phyloP scores from a whole-genome alignment of 2,329 filamentous ascomycete species.

The Xylariaceae sp. region DNA sequence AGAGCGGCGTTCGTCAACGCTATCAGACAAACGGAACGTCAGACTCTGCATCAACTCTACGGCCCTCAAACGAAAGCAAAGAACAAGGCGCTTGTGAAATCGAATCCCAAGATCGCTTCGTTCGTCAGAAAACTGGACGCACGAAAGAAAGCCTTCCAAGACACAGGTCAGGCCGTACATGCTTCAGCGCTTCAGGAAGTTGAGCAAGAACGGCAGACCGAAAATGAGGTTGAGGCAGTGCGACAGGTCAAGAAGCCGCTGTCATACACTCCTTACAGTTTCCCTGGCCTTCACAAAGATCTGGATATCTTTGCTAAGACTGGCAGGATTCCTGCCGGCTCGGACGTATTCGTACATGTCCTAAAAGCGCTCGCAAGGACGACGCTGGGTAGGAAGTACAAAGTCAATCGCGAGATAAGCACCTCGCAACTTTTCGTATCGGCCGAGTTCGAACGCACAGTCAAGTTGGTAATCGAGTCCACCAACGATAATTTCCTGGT shows the following conservation, averaged over 20 bases:
- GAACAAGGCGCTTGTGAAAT: conserved; percentile 27
- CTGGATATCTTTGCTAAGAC: conserved; percentile 49
- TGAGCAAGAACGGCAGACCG: conserved; percentile 61
- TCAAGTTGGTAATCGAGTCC: conserved; percentile 36
- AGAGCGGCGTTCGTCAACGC: conserved; percentile 45
- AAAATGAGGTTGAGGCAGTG: conserved; percentile 59
- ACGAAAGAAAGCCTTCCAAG: conserved; percentile 35
- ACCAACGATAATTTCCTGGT: conserved; percentile 41
- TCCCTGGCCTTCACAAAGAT: conserved; percentile 50
- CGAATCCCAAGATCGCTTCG: conserved; percentile 23
- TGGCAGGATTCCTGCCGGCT: conserved; percentile 44
- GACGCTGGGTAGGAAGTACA: conserved; percentile 39
- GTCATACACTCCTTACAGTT: conserved; percentile 43
- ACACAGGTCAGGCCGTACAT: conserved; percentile 47
- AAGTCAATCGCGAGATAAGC: conserved; percentile 22
- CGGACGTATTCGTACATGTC: conserved; percentile 43
- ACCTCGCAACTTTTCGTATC: conserved; percentile 42
- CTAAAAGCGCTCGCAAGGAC: conserved; percentile 46
- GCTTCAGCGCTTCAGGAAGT: conserved; percentile 62
- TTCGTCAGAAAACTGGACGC: conserved; percentile 39
- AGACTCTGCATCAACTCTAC: conserved; percentile 62
- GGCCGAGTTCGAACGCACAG: conserved; percentile 51
- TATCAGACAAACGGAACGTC: conserved; percentile 56
- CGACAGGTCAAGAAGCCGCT: conserved; percentile 55
- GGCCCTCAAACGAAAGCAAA: conserved; percentile 34